Evolutionary conservation across 108 stramenopile species (phyloP).

Genomic region (Skeletonema potamos): DNA sequence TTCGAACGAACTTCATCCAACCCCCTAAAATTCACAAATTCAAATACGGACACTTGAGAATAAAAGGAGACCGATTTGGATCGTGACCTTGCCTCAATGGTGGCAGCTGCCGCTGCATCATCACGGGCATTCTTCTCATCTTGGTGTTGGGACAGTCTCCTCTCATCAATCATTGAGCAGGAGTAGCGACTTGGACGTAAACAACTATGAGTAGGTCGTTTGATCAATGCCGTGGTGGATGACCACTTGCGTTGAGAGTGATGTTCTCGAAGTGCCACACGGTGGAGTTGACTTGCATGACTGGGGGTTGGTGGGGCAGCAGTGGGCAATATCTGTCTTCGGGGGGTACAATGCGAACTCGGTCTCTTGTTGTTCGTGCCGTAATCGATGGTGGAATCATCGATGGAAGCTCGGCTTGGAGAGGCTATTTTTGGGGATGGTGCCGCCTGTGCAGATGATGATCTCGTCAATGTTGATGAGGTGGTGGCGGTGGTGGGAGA

Average conservation of each 20-base stretch:
- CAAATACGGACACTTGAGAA: conserved; percentile 38
- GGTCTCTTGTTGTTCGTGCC: background rate
- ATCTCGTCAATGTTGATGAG: background rate
- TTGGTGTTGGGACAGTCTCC: background rate
- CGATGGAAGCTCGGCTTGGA: background rate
- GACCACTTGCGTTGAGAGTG: conserved; percentile 20
- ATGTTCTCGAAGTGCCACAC: background rate
- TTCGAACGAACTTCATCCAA: conserved; percentile 11
- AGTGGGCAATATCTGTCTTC: conserved; percentile 33
- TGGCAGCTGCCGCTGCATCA: background rate
- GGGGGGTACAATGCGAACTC: background rate
- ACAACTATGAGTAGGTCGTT: conserved; percentile 12
- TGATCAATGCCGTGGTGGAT: conserved; percentile 20
- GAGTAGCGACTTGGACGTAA: conserved; percentile 34
- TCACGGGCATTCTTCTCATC: background rate
- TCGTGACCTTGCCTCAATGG: background rate
- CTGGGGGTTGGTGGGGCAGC: background rate
- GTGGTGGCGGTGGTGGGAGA: background rate
- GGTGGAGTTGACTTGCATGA: background rate
- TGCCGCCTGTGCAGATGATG: background rate
- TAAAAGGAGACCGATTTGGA: conserved; percentile 38
- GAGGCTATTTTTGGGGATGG: background rate
- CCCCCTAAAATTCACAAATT: conserved; percentile 17
- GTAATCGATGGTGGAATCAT: conserved; percentile 9
- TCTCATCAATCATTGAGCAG: conserved; percentile 3